These are phyloP conservation scores for Wickerhamiella sorbophila DNA, from an alignment of 805 yeast genomes.

Conservation along the genomic window DNA sequence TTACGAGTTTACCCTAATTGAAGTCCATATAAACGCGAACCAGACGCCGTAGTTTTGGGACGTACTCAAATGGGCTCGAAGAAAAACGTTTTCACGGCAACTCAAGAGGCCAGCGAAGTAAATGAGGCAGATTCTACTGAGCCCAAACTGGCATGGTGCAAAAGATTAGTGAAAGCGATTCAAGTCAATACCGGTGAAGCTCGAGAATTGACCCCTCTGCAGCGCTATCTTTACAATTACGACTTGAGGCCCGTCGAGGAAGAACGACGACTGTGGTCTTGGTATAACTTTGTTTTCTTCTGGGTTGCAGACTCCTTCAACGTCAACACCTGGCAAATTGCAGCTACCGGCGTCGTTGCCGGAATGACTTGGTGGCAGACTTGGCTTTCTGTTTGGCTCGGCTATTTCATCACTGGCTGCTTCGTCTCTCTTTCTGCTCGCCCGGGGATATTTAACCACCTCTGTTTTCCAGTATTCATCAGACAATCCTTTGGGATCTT, in stretches of 20 bases:
- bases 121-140: no score
- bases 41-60: no score
- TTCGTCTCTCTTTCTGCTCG: slow-evolving; percentile 57
- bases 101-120: no score
- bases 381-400: slow-evolving; percentile 78
- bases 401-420: slow-evolving; percentile 51
- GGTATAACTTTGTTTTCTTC: slow-evolving; percentile 63
- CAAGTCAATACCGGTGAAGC: not conserved
- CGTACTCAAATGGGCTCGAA: no score
- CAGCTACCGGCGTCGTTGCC: slow-evolving; percentile 61
- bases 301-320: slow-evolving; percentile 86
- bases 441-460: slow-evolving; percentile 64
- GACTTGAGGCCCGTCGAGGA: slow-evolving; percentile 47
- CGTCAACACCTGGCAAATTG: slow-evolving; percentile 80
- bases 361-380: slow-evolving; percentile 82
- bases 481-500: slow-evolving; percentile 77
- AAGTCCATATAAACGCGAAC: no score
- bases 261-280: slow-evolving; percentile 62
- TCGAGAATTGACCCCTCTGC: not conserved
- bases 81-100: no score
- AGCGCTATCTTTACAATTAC: no score
- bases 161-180: not conserved
- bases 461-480: slow-evolving; percentile 67
- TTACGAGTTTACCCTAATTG: no score
- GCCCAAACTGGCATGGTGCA: no score